phyloP scores from a whole-genome alignment of 139 green algal species.

The Ettlia oleoabundans region DNA sequence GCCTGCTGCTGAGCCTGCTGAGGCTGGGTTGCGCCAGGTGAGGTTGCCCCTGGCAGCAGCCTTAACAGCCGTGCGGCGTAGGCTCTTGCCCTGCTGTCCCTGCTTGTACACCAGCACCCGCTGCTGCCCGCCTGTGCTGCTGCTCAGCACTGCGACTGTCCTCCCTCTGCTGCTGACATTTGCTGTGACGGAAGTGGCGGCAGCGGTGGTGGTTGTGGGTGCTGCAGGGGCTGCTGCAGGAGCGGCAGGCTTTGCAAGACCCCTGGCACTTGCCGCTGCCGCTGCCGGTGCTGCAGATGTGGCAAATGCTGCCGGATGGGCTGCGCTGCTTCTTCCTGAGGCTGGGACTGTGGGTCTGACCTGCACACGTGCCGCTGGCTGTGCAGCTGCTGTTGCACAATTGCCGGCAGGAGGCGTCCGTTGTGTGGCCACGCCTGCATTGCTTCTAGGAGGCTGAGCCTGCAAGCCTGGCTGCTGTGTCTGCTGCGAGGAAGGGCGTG shows the following conservation, averaged over 20 bases:
- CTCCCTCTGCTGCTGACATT: not conserved
- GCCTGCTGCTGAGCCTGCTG: not conserved
- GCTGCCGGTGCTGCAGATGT: not conserved
- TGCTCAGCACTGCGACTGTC: not conserved
- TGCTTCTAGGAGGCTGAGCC: not conserved
- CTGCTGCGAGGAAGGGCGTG: not conserved
- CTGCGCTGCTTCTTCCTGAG: not conserved
- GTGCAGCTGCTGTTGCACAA: no score
- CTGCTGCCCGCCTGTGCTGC: not conserved
- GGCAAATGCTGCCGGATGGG: not conserved
- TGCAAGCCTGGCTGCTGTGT: not conserved
- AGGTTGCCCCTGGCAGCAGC: not conserved
- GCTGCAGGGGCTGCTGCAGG: not conserved
- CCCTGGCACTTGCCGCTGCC: no score
- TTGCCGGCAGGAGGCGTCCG: no score
- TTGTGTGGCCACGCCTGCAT: no score
- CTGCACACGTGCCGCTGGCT: not conserved
- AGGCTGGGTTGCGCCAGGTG: conserved; percentile 32
- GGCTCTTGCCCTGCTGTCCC: conserved; percentile 4
- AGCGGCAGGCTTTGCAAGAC: no score
- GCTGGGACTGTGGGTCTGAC: not conserved
- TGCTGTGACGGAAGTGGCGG: no score
- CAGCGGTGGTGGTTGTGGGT: not conserved
- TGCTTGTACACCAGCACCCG: conserved; percentile 29
- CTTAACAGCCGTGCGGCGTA: conserved; percentile 10